Conservation (phyloP, 495 filamentous ascomycete species). For the Parmelia sp. region DNA sequence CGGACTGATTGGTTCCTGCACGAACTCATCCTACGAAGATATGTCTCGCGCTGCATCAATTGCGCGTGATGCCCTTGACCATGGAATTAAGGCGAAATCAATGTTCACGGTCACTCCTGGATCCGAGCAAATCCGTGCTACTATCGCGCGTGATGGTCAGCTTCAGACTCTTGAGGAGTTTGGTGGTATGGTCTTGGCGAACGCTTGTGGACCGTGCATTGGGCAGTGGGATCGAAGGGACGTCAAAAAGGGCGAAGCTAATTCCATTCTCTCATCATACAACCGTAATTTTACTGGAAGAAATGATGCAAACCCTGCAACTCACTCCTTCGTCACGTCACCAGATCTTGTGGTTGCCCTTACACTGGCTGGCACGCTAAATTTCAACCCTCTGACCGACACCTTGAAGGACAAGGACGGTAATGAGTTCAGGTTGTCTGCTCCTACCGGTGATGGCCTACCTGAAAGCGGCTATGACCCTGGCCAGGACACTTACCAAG, state of each 20-base stretch:
- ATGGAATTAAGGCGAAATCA: constrained; percentile 90
- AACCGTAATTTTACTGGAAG: constrained; percentile 99
- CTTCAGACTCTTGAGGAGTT: constrained; percentile 96
- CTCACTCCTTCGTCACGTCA: constrained; percentile 97
- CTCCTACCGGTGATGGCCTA: constrained; percentile 76
- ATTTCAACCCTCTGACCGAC: constrained; percentile 96
- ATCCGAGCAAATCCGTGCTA: constrained; percentile 96
- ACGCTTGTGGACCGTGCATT: constrained; percentile 82
- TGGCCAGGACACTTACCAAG: constrained; percentile 93
- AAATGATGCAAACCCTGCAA: constrained; percentile 98
- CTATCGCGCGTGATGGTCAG: constrained; percentile 91
- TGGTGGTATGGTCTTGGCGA: constrained; percentile 91
- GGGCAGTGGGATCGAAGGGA: constrained; percentile 92
- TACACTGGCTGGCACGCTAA: constrained; percentile 80
- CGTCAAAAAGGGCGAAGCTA: constrained; percentile 93
- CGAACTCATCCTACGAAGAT: constrained; percentile 99
- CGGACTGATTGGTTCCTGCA: constrained; percentile 96
- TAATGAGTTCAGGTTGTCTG: constrained; percentile 84
- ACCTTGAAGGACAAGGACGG: constrained; percentile 92
- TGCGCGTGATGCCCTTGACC: constrained; percentile 86
- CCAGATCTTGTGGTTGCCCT: constrained; percentile 86
- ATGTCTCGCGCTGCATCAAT: constrained; percentile 96
- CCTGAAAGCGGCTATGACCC: constrained; percentile 83
- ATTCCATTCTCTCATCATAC: constrained; percentile 94
- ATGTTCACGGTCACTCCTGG: constrained; percentile 93